Evolutionary conservation across 352 stramenopile genomes (phyloP), one percentile per base, ranked within the genome.

Genomic region (Phytophthora ramorum): DNA sequence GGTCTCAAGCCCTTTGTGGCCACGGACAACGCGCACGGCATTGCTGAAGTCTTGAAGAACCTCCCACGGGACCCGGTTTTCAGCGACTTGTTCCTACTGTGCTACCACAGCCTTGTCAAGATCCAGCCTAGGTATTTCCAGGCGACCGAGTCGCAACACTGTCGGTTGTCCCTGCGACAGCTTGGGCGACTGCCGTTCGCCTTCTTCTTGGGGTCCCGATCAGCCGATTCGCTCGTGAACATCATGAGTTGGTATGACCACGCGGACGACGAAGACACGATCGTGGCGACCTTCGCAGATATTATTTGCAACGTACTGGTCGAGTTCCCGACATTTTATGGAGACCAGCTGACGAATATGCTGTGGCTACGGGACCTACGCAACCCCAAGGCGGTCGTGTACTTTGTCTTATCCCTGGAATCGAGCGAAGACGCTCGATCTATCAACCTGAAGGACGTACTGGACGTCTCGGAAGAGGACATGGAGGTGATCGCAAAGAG

Each of bases 11-110:
- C 83, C 1, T 84, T 95, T 22, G 8, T 89, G 0, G 60, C 78
- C 7, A 92, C 74, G 1, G 81, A 91, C 50, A 93, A 93, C 35
- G 66, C 45, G 1, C 81, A 92, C 40, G 83, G 81, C 0, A 90
- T 96, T 37, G 86, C 81, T n/a, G 83, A 92, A 66, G 81, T 97
- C 16, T 63, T 97, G 49, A 89, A 87, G 61, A 85, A 86, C n/a
- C 47, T 97, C 0, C 90, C 90, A 0, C 73, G 71, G 7, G 86
- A 93, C 2, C 75, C 81, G 6, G 72, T 72, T 20, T 96, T 96
- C 58, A 92, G 83, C 12, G 81, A 94, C 26, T 47, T 96, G n/a
- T 92, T 95, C 52, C 65, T 91, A 20, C 59, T 87, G 17, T 90
- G 78, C 51, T 94, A 92, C 54, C 67, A 76, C 9, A 76, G 66